Evolutionary conservation across 2,329 filamentous ascomycete genomes (phyloP).

Genomic region (Xylariales sp.): DNA sequence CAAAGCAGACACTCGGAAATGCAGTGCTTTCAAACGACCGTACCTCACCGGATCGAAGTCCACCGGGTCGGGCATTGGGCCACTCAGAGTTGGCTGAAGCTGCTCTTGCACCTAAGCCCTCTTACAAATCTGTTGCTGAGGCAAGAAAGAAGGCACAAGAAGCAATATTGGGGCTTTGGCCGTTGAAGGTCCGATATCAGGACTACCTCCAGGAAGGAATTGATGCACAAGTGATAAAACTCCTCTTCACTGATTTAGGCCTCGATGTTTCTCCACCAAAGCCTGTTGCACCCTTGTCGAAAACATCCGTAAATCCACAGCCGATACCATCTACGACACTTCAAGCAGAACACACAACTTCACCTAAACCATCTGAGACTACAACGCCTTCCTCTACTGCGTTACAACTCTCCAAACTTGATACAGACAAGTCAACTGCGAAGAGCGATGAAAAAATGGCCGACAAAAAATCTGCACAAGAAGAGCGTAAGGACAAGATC

Average conservation of each 20-base stretch:
- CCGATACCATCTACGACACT: background rate
- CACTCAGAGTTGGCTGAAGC: background rate
- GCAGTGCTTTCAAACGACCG: background rate
- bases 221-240: conserved; percentile 55
- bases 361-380: conserved; percentile 9
- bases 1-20: background rate
- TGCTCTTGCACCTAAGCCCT: background rate
- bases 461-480: conserved; percentile 23
- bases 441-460: conserved; percentile 12
- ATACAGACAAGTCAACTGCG: conserved; percentile 2
- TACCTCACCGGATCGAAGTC: background rate
- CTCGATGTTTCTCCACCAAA: conserved; percentile 40
- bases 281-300: conserved; percentile 2
- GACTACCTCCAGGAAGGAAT: conserved; percentile 71
- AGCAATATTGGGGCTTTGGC: conserved; percentile 60
- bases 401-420: background rate
- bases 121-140: conserved; percentile 31
- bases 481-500: conserved; percentile 31
- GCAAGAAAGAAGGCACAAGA: conserved; percentile 58
- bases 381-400: background rate
- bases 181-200: conserved; percentile 66
- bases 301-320: background rate
- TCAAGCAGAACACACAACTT: conserved; percentile 8
- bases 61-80: background rate
- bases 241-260: conserved; percentile 65